Conservation (phyloP, 495 filamentous ascomycete species). For the Penicillium odoratum region DNA sequence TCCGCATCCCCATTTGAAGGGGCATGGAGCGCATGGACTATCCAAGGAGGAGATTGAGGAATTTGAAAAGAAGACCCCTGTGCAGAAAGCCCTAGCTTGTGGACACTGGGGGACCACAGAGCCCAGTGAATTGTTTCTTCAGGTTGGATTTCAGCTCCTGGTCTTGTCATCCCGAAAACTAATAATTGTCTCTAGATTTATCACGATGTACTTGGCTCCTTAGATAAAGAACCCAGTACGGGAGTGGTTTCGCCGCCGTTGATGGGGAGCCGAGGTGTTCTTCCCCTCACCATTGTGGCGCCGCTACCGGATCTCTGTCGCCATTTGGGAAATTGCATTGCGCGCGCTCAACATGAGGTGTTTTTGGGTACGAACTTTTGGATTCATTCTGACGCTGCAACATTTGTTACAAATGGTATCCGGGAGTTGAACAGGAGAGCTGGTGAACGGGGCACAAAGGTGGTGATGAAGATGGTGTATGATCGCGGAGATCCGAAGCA, state of each 20-base stretch:
- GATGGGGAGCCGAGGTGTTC: constrained; percentile 66
- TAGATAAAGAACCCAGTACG: constrained; percentile 54
- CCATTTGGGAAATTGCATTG: constrained; percentile 76
- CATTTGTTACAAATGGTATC: constrained; percentile 66
- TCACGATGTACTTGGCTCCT: constrained; percentile 61
- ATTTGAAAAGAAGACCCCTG: constrained; percentile 33
- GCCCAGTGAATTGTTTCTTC: constrained; percentile 67
- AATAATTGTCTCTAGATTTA: constrained; percentile 48
- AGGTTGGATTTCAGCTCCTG: constrained; percentile 33
- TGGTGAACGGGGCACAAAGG: constrained; percentile 53
- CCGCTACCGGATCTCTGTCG: constrained; percentile 67
- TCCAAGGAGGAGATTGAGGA: constrained; percentile 22
- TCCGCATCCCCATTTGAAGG: neutral
- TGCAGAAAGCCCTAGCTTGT: constrained; percentile 55
- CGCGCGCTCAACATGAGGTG: constrained; percentile 68
- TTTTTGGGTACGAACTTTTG: constrained; percentile 76
- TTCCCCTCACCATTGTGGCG: constrained; percentile 69
- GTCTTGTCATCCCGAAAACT: neutral
- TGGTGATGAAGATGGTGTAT: constrained; percentile 74
- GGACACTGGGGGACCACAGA: constrained; percentile 65
- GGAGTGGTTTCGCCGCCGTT: constrained; percentile 67
- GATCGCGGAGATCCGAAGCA: constrained; percentile 68
- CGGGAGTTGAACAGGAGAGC: constrained; percentile 66
- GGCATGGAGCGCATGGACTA: neutral
- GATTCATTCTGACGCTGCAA: constrained; percentile 65